A percentile compares a stretch with the other conserved stretches of the same genome.
phyloP scores from a whole-genome alignment of 371 early-diverging fungal genomes.

The Mucor lusitanicus region DNA sequence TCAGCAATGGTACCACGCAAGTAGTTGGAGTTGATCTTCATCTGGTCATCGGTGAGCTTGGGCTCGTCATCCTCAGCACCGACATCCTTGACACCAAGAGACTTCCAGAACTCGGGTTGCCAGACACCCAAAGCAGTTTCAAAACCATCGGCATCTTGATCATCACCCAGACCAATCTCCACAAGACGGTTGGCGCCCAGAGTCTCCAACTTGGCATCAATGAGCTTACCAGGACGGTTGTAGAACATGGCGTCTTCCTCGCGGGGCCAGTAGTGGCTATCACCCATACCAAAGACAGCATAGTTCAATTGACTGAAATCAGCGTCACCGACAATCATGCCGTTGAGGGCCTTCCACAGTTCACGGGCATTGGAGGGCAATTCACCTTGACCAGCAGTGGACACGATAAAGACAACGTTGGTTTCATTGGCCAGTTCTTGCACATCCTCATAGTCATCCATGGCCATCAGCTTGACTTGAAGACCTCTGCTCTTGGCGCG shows the following conservation, averaged over 20 bases:
- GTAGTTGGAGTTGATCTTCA: slow-evolving; percentile 86
- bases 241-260: slow-evolving; percentile 85
- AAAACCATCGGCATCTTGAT: slow-evolving; percentile 88
- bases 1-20: slow-evolving; percentile 89
- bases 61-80: slow-evolving; percentile 64
- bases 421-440: slow-evolving; percentile 74
- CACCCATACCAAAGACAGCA: slow-evolving; percentile 87
- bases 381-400: slow-evolving; percentile 95
- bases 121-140: slow-evolving; percentile 77
- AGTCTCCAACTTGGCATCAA: slow-evolving; percentile 72
- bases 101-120: slow-evolving; percentile 80
- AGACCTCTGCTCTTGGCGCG: slow-evolving; percentile 77
- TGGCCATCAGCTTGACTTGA: slow-evolving; percentile 65
- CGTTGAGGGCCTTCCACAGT: slow-evolving; percentile 76
- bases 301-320: slow-evolving; percentile 64
- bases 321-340: slow-evolving; percentile 52
- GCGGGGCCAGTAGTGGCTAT: slow-evolving; percentile 93
- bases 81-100: slow-evolving; percentile 54
- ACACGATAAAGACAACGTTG: slow-evolving; percentile 72
- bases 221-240: slow-evolving; percentile 84
- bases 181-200: slow-evolving; percentile 68
- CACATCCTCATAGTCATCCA: slow-evolving; percentile 74
- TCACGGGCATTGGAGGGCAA: slow-evolving; percentile 86
- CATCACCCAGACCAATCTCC: slow-evolving; percentile 79
- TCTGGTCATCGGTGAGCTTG: slow-evolving; percentile 78